A percentile compares a stretch with the other conserved stretches of the same genome.
phyloP scores from a whole-genome alignment of 148 eudicot genomes.

The Simmondsia chinensis region DNA sequence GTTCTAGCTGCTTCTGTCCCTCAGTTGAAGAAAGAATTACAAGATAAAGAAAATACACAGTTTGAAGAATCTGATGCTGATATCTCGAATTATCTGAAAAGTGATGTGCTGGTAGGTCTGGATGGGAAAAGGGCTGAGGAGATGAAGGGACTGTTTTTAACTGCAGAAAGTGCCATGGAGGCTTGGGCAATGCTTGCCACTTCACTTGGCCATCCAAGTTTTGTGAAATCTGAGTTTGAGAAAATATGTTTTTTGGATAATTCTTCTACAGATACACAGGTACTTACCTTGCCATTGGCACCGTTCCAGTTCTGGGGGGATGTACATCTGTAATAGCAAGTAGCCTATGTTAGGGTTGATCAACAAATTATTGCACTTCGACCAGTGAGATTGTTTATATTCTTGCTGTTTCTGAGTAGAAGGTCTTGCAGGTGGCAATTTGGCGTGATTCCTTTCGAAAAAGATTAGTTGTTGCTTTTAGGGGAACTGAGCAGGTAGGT shows the following conservation, averaged over 20 bases:
- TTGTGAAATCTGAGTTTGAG: conserved; percentile 90
- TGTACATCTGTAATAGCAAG: neutral
- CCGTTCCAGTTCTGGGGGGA: neutral
- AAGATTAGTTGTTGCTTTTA: conserved; percentile 91
- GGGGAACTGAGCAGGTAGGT: conserved; percentile 99
- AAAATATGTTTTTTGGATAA: conserved; percentile 94
- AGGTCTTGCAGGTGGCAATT: conserved; percentile 71
- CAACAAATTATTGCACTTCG: no score
- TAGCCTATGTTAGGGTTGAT: neutral
- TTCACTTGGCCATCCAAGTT: conserved; percentile 83
- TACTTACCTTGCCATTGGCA: conserved; percentile 5
- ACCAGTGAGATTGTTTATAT: no score
- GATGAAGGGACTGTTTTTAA: conserved; percentile 77
- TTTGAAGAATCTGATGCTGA: conserved; percentile 26
- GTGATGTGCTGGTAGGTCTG: conserved; percentile 19
- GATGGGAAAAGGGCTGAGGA: conserved; percentile 74
- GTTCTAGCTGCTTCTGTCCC: conserved; percentile 73
- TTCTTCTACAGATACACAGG: conserved; percentile 89
- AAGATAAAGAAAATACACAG: conserved; percentile 23
- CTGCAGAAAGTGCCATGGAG: conserved; percentile 99
- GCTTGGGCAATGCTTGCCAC: conserved; percentile 99
- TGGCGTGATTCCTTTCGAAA: conserved; percentile 84
- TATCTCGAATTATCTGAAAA: conserved; percentile 14
- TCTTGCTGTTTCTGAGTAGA: no score
- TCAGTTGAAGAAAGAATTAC: conserved; percentile 39